Percentiles rank a stretch among this genome's conserved stretches.
These are phyloP conservation scores for Mrakia blollopis DNA, from an alignment of 768 basidiomycete species.

Conservation along the genomic window DNA sequence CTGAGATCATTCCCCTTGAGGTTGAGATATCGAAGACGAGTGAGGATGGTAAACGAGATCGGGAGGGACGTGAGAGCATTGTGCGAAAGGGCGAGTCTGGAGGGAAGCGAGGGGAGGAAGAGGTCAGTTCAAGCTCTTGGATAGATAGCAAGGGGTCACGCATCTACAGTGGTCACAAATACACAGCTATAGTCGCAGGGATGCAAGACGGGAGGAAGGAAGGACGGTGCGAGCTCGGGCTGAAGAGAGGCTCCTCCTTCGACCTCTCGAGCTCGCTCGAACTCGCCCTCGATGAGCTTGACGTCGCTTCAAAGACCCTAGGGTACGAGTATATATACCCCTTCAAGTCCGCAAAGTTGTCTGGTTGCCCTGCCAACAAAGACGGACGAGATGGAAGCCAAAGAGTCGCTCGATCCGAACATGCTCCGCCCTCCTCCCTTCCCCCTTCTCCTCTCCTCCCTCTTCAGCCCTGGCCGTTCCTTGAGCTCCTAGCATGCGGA, in stretches of 20 bases:
- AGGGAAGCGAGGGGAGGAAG: no score
- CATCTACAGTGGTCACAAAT: no score
- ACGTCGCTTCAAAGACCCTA: background rate
- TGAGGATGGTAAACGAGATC: slow-evolving; percentile 43
- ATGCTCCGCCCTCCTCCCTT: no score
- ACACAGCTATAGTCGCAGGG: background rate
- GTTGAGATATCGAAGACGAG: slow-evolving; percentile 44
- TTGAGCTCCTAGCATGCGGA: no score
- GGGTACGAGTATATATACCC: no score
- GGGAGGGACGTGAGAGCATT: slow-evolving; percentile 78
- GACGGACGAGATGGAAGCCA: no score
- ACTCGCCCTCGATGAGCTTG: background rate
- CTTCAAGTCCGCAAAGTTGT: no score
- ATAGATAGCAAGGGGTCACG: no score
- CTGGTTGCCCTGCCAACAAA: no score
- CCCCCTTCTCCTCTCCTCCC: background rate
- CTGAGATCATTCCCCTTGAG: slow-evolving; percentile 63
- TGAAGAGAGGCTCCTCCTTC: no score
- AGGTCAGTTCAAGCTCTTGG: background rate
- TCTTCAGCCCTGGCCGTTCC: background rate
- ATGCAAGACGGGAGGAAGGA: background rate
- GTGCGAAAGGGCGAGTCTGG: slow-evolving; percentile 76
- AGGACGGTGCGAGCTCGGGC: background rate
- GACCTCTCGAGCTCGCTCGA: background rate
- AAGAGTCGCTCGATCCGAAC: no score